A percentile compares a stretch with the other conserved stretches of the same genome.
Conservation (phyloP, 2,329 filamentous ascomycete species). For the Colletotrichum shisoi region DNA sequence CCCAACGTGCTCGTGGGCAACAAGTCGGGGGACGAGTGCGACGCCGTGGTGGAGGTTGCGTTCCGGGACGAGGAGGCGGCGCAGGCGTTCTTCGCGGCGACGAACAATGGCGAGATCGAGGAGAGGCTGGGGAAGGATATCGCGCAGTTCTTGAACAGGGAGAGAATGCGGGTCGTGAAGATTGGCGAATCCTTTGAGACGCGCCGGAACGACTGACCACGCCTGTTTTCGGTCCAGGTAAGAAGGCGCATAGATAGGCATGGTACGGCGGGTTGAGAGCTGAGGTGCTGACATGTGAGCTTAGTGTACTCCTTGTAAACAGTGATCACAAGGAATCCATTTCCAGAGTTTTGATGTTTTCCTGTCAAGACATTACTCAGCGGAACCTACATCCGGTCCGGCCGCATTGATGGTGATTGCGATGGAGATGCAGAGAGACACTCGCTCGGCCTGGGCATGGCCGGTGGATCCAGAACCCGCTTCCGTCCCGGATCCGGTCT, state of each 20-base stretch:
- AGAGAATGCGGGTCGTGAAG: conserved; percentile 18
- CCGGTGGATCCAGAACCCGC: background rate
- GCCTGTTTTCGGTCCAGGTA: background rate
- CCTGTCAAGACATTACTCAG: background rate
- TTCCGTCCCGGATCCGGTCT: conserved; percentile 4
- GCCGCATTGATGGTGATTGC: background rate
- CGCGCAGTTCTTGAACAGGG: conserved; percentile 25
- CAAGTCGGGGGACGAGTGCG: conserved; percentile 40
- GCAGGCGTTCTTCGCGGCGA: conserved; percentile 26
- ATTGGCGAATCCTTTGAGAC: conserved; percentile 24
- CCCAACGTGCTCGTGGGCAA: conserved; percentile 40
- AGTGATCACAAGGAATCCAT: background rate
- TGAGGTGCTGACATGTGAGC: background rate
- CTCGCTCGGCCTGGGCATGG: background rate
- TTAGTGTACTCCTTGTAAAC: background rate
- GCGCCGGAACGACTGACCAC: background rate
- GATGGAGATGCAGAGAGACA: background rate
- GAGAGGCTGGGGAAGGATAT: conserved; percentile 20
- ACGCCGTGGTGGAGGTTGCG: conserved; percentile 41
- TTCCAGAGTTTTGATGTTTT: background rate
- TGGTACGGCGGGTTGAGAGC: background rate
- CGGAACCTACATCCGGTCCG: background rate
- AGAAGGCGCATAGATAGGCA: background rate
- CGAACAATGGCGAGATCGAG: conserved; percentile 5
- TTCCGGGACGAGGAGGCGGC: conserved; percentile 37